Conservation (phyloP, 495 filamentous ascomycete species). For the Haplographium delicatum region DNA sequence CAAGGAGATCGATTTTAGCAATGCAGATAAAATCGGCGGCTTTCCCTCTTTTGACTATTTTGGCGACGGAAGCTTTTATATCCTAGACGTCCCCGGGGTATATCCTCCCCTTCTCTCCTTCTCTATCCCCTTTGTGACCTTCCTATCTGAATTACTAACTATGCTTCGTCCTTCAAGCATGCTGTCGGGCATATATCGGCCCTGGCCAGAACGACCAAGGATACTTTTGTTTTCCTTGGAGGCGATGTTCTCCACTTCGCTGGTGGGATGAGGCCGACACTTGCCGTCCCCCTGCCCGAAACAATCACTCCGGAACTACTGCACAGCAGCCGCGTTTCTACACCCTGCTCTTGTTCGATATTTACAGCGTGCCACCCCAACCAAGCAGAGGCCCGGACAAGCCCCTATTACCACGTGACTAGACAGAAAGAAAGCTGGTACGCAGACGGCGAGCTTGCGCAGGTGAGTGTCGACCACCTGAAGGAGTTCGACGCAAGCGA, state of each 20-base stretch:
- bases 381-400: conserved; percentile 16
- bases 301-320: conserved; percentile 28
- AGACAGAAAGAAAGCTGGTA: conserved; percentile 12
- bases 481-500: conserved; percentile 39
- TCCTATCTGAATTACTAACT: no score
- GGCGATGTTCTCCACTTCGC: conserved; percentile 46
- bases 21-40: conserved; percentile 31
- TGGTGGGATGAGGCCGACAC: conserved; percentile 42
- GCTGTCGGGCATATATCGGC: conserved; percentile 43
- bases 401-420: conserved; percentile 31
- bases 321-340: background rate
- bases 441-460: background rate
- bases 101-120: no score
- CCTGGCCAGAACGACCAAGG: conserved; percentile 39
- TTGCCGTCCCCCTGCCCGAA: conserved; percentile 33
- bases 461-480: conserved; percentile 31
- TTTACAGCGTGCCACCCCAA: conserved; percentile 12
- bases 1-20: conserved; percentile 31
- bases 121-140: no score
- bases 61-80: conserved; percentile 48
- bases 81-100: conserved; percentile 44
- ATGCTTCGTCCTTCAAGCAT: no score
- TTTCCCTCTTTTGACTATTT: conserved; percentile 50
- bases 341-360: conserved; percentile 18
- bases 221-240: conserved; percentile 46